phyloP scores from a whole-genome alignment of 1,139 yeast genomes.

The Nakaseomyces kungkrabaensis region DNA sequence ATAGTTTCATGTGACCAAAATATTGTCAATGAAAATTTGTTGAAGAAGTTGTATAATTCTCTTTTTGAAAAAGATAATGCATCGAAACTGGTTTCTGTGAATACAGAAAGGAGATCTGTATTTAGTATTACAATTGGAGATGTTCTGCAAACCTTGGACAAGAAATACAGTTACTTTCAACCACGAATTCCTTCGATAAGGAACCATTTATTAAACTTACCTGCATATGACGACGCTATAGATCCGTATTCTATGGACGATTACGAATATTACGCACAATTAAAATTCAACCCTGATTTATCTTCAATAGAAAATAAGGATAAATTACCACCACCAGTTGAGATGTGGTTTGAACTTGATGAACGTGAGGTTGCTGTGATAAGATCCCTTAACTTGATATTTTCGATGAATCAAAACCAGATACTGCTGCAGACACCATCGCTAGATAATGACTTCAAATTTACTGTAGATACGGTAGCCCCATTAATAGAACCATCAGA shows the following conservation, averaged over 20 bases:
- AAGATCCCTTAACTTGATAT: conserved; percentile 29
- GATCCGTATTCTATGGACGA: conserved; percentile 18
- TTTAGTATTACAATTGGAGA: conserved; percentile 25
- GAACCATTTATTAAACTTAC: conserved; percentile 30
- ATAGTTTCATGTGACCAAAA: background rate
- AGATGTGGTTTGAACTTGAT: conserved; percentile 44
- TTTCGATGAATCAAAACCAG: conserved; percentile 15
- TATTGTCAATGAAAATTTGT: conserved; percentile 8
- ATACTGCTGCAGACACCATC: conserved; percentile 21
- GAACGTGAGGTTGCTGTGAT: conserved; percentile 34
- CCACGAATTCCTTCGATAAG: conserved; percentile 32
- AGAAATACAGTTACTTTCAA: conserved; percentile 28
- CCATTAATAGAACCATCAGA: conserved; percentile 6
- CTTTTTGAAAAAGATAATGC: conserved; percentile 3
- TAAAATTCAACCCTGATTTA: conserved; percentile 38
- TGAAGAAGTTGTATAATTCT: conserved; percentile 13
- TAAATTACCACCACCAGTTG: conserved; percentile 39
- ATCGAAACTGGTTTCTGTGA: background rate
- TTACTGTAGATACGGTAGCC: conserved; percentile 11
- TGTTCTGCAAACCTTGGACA: conserved; percentile 10
- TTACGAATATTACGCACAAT: conserved; percentile 32
- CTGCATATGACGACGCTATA: conserved; percentile 15
- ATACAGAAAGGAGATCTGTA: conserved; percentile 5
- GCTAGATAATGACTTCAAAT: conserved; percentile 19
- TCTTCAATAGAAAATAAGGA: conserved; percentile 12